Base-by-base conservation (phyloP, 2,329 filamentous ascomycete species). In the Fusarium napiforme region DNA sequence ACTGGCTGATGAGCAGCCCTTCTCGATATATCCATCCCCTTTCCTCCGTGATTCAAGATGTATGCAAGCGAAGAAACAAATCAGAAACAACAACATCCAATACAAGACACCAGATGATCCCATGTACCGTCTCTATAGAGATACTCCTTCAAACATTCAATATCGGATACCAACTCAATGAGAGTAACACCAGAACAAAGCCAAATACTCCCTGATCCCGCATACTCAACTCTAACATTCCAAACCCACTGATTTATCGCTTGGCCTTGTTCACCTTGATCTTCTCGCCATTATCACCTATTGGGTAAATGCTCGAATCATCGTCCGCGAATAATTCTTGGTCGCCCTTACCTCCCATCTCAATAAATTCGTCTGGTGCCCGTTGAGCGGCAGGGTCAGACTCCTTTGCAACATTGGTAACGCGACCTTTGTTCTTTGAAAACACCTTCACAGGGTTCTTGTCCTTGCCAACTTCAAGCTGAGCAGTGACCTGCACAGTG, bases 311-410 rank as follows among this genome's bases (percentile, higher is more conserved):
- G 76, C 86, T 89, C 42, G 78, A 81, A 30, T 79, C 81, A 60
- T 93, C 92, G 56, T 93, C 85, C 15, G 88, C 89, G 79, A 91
- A 98, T 19, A 98, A 86, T 47, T 88, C 85, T 81, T 94, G 90
- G 78, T 98, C 96, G 9, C 95, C 96, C 77, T 93, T 93, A 21
- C 94, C 94, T 43, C 96, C 96, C 85, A 97, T 88, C 70, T 92
- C 89, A 81, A 94, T 92, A 76, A 98, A 98, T 77, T 96, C 94
- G 9, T 88, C 85, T 0, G 93, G 87, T 37, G 90, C 88, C 63
- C 94, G 87, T 69, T 91, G 85, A 37, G 90, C 88, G 32, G 90
- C 89, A 0, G 95, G 95, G 2, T 87, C 87, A 2, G 86, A 82
- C 83, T 97, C 93, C 69, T 87, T 87, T 71, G 77, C 71, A 21